Conservation (phyloP, 116 monocot genomes). For the Posidonia oceanica region DNA sequence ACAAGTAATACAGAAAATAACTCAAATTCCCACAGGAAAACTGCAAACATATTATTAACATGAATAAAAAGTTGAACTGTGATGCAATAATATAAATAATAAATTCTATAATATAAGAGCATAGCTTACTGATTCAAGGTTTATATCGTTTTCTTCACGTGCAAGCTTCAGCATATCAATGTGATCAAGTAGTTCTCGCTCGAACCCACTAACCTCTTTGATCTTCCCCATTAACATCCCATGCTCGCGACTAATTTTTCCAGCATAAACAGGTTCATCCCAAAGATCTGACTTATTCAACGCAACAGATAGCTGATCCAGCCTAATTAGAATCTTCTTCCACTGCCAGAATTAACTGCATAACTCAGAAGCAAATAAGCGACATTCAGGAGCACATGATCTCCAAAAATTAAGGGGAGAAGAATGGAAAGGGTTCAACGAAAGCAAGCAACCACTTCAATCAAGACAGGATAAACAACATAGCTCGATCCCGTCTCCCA, state of each 20-base stretch:
- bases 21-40: background rate
- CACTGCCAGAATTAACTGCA: slow-evolving; percentile 43
- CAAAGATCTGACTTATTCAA: slow-evolving; percentile 77
- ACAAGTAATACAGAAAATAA: too few relatives aligned
- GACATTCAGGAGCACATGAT: slow-evolving; percentile 7
- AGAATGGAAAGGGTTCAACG: background rate
- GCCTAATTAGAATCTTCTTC: slow-evolving; percentile 54
- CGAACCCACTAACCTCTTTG: slow-evolving; percentile 71
- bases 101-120: too few relatives aligned
- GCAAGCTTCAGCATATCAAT: slow-evolving; percentile 93
- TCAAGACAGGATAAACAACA: background rate
- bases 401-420: background rate
- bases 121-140: slow-evolving; percentile 55
- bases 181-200: slow-evolving; percentile 78
- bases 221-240: slow-evolving; percentile 74
- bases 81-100: too few relatives aligned
- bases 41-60: background rate
- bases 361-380: slow-evolving; percentile 3
- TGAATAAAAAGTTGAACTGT: too few relatives aligned
- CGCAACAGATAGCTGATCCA: slow-evolving; percentile 40
- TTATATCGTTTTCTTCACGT: slow-evolving; percentile 77
- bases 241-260: slow-evolving; percentile 84
- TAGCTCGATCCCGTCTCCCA: background rate
- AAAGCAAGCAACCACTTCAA: background rate
- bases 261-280: slow-evolving; percentile 83